Base-by-base conservation (phyloP, 2,329 filamentous ascomycete species). In the Didymellaceae sp. region DNA sequence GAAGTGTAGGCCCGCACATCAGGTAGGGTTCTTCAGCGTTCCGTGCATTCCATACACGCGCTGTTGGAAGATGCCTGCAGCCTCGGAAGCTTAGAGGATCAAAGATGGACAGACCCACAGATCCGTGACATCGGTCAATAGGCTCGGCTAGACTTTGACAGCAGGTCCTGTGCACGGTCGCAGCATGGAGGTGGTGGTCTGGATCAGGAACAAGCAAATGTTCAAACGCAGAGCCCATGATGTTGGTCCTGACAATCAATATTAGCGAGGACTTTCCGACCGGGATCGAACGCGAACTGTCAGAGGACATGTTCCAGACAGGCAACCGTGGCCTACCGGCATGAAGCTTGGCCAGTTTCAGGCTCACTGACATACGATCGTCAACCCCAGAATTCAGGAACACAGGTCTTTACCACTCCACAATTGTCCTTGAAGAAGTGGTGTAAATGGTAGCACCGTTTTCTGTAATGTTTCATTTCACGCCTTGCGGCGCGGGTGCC, bases 261-360 rank as follows among this genome's bases (percentile, higher is more conserved):
- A 45, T 52, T 46, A 60, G 49, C 21, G 47, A 47, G 50, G 40
- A 33, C 47, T 58, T 54, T 52, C 51, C 58, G 59, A 62, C 61
- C 55, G 38, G 53, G 57, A 41, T 65, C 61, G 57, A 68, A 72
- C 70, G 58, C 62, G 46, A 53, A 34, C 44, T 53, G 70, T 73
- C 58, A 62, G 68, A 72, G 66, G 67, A 31, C 35, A 53, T 67
- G 68, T 73, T 62, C 55, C 70, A 73, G 68, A 61, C 41, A 55
- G 57, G 38, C 54, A 62, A 61, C 58, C 64, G 63, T 62, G 64
- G 64, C 56, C 41, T 42, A 51, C 57, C 59, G 55, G 49, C 52
- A 50, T 70, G 67, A 73, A 58, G 60, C 68, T 62, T 59, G 55
- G 55, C 62, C 22, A 16, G 70, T 71, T 71, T 73, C 69, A 72